Evolutionary conservation across 1,284 basidiomycete species (phyloP).

Genomic region (Heterobasidion irregulare): DNA sequence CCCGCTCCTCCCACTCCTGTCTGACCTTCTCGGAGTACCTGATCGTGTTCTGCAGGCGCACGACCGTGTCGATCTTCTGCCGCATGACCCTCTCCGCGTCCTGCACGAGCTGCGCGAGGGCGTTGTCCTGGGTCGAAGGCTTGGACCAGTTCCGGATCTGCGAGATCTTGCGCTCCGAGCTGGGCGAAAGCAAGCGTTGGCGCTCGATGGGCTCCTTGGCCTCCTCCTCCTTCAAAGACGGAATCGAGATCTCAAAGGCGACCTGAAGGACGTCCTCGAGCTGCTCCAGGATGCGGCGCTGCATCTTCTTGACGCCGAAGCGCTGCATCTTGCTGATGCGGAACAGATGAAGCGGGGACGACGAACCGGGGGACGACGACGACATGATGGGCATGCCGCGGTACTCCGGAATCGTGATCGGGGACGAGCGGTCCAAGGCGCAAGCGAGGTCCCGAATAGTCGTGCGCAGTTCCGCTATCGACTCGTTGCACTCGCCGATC

Average conservation of each 20-base stretch:
- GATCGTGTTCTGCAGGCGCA: conserved; percentile 97
- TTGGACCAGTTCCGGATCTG: conserved; percentile 80
- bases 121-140: conserved; percentile 77
- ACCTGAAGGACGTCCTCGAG: conserved; percentile 79
- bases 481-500: conserved; percentile 91
- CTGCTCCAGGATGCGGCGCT: conserved; percentile 74
- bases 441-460: conserved; percentile 70
- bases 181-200: conserved; percentile 81
- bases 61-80: conserved; percentile 91
- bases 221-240: conserved; percentile 86
- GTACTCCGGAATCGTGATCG: conserved; percentile 65
- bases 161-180: conserved; percentile 78
- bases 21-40: conserved; percentile 96
- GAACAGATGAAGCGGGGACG: conserved; percentile 67
- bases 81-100: conserved; percentile 87
- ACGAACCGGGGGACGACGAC: conserved; percentile 59
- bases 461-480: conserved; percentile 77
- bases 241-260: conserved; percentile 81
- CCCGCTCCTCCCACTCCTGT: conserved; percentile 93
- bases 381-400: conserved; percentile 81
- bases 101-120: conserved; percentile 72
- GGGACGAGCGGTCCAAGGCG: conserved; percentile 58
- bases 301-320: conserved; percentile 75
- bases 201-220: conserved; percentile 87
- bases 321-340: conserved; percentile 64